Evolutionary conservation across 2,329 filamentous ascomycete genomes (phyloP).

Genomic region (Fusarium robinianum): DNA sequence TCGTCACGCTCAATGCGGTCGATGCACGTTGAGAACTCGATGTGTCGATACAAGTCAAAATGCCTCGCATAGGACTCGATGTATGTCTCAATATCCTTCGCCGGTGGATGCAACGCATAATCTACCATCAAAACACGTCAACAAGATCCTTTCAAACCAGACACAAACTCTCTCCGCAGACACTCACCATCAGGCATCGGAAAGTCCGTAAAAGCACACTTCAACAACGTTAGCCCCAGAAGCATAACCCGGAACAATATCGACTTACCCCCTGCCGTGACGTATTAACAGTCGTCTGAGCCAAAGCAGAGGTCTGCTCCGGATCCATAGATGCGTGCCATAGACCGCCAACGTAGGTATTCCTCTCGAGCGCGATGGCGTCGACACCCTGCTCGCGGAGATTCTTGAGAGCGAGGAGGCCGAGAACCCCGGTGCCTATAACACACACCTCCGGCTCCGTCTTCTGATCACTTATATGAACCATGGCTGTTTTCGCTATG

Average conservation of each 20-base stretch:
- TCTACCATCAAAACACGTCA: background rate
- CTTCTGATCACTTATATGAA: too few relatives aligned
- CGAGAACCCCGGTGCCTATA: slow-evolving; percentile 41
- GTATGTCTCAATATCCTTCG: slow-evolving; percentile 39
- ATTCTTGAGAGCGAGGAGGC: slow-evolving; percentile 48
- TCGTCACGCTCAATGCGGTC: slow-evolving; percentile 35
- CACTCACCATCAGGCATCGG: slow-evolving; percentile 39
- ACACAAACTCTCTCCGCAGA: background rate
- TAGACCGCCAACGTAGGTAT: slow-evolving; percentile 47
- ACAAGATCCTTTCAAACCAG: slow-evolving; percentile 1
- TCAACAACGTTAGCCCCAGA: slow-evolving; percentile 5
- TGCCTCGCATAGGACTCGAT: slow-evolving; percentile 41
- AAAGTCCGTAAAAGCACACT: slow-evolving; percentile 42
- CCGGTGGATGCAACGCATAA: slow-evolving; percentile 32
- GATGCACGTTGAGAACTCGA: slow-evolving; percentile 37
- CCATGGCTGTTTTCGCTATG: too few relatives aligned
- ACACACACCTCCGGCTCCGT: slow-evolving; percentile 33
- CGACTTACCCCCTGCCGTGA: slow-evolving; percentile 39
- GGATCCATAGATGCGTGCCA: slow-evolving; percentile 46
- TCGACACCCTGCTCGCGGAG: slow-evolving; percentile 50
- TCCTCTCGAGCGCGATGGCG: slow-evolving; percentile 48
- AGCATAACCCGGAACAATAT: background rate
- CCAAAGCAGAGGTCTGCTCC: slow-evolving; percentile 44
- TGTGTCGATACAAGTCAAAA: slow-evolving; percentile 36
- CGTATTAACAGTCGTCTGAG: slow-evolving; percentile 37